Conservation (phyloP, 1,284 basidiomycete genomes). For the Ganoderma leucocontextum region DNA sequence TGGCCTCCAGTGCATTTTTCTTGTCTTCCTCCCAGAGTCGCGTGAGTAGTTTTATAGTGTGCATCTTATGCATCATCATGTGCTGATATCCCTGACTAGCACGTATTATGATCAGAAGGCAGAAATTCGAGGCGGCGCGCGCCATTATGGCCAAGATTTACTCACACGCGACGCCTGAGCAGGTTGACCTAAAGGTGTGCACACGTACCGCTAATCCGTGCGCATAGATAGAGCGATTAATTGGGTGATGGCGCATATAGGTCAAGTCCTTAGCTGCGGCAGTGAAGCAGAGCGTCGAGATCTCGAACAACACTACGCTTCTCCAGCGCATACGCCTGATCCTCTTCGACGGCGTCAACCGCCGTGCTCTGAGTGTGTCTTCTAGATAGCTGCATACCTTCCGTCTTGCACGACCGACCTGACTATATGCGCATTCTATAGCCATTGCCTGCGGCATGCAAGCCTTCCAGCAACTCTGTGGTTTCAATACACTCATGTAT, state of each 20-base stretch:
- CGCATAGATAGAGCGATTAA: not conserved
- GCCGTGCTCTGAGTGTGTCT: slow-evolving; percentile 73
- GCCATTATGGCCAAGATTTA: slow-evolving; percentile 73
- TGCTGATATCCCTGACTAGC: slow-evolving; percentile 49
- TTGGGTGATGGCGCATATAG: slow-evolving; percentile 40
- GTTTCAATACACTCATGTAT: slow-evolving; percentile 75
- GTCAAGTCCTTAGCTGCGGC: slow-evolving; percentile 66
- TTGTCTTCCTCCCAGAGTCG: slow-evolving; percentile 80
- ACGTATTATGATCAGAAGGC: slow-evolving; percentile 72
- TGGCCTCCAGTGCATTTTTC: slow-evolving; percentile 64
- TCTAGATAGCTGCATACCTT: not conserved
- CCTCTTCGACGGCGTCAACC: slow-evolving; percentile 64
- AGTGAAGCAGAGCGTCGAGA: slow-evolving; percentile 70
- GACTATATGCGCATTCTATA: slow-evolving; percentile 38
- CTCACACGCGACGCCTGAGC: slow-evolving; percentile 64
- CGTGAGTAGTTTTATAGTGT: slow-evolving; percentile 53
- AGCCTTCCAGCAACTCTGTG: slow-evolving; percentile 84
- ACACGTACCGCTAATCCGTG: not conserved
- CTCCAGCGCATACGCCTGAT: slow-evolving; percentile 63
- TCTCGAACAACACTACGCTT: slow-evolving; percentile 69
- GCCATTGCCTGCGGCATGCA: slow-evolving; percentile 83
- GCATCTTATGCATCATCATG: not conserved
- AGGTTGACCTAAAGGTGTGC: slow-evolving; percentile 71
- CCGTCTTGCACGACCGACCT: not conserved
- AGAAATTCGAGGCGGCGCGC: slow-evolving; percentile 56